Evolutionary conservation across 345 rosid genomes (phyloP).

Genomic region (Melastoma malabathricum): DNA sequence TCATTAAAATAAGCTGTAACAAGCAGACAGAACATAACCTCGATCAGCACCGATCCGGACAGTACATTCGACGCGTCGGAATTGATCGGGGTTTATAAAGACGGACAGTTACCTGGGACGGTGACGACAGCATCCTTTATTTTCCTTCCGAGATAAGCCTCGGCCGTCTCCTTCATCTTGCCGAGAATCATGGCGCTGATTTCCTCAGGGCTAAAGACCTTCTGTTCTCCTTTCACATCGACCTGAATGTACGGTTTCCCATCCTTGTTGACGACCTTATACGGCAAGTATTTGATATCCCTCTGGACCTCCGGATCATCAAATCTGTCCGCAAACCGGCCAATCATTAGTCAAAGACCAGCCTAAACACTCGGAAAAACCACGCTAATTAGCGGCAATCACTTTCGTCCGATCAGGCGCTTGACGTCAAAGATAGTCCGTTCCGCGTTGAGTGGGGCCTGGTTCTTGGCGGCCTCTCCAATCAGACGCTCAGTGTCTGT

Average conservation of each 20-base stretch:
- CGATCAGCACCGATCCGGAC: too few species aligned
- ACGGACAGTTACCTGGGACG: conserved; percentile 54
- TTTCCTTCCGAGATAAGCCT: conserved; percentile 96
- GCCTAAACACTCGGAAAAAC: neutral
- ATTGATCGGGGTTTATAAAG: too few species aligned
- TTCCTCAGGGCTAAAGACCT: conserved; percentile 58
- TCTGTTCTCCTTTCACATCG: conserved; percentile 34
- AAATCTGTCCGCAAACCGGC: conserved; percentile 8
- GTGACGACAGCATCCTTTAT: conserved; percentile 97
- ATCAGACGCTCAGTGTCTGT: conserved; percentile 51
- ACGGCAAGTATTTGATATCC: conserved; percentile 43
- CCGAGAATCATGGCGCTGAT: conserved; percentile 79
- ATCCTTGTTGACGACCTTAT: conserved; percentile 27
- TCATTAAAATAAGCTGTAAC: conserved; percentile 90
- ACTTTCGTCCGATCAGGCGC: conserved; percentile 46
- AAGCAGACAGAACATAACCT: conserved; percentile 1
- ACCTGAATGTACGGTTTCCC: conserved; percentile 26
- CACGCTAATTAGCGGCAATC: neutral
- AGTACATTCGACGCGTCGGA: too few species aligned
- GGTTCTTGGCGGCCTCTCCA: conserved; percentile 58
- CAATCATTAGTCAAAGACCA: neutral
- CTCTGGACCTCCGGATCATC: conserved; percentile 40
- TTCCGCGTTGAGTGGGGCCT: conserved; percentile 35
- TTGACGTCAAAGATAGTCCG: conserved; percentile 39
- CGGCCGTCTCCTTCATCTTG: conserved; percentile 98